Conservation (phyloP, 1,284 basidiomycete species). For the Rhodotorula sp. region DNA sequence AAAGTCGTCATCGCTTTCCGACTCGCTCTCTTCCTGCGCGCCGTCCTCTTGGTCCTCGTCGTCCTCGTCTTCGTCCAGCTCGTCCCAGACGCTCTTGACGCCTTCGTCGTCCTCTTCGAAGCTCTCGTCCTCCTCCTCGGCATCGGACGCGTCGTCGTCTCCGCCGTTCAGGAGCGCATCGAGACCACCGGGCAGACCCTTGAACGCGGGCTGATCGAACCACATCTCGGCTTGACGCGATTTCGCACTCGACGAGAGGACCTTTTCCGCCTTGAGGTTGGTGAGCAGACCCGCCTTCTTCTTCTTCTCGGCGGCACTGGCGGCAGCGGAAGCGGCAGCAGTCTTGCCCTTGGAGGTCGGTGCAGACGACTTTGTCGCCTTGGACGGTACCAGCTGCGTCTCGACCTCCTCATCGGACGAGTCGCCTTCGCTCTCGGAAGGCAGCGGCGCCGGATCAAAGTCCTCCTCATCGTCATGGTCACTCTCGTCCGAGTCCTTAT, state of each 20-base stretch:
- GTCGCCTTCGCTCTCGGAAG: conserved; percentile 41
- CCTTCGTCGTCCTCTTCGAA: conserved; percentile 42
- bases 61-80: conserved; percentile 42
- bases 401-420: conserved; percentile 60
- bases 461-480: conserved; percentile 44
- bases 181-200: conserved; percentile 60
- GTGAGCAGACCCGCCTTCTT: conserved; percentile 40
- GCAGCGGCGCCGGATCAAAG: conserved; percentile 46
- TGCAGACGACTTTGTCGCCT: conserved; percentile 45
- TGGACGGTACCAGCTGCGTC: conserved; percentile 55
- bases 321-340: conserved; percentile 20
- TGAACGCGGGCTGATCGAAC: conserved; percentile 95
- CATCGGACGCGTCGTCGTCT: conserved; percentile 44
- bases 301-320: conserved; percentile 32
- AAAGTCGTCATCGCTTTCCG: conserved; percentile 61
- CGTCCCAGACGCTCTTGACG: conserved; percentile 39
- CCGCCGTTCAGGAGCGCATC: conserved; percentile 55
- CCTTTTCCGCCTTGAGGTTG: conserved; percentile 28
- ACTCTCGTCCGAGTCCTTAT: conserved; percentile 45
- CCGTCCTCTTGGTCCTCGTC: conserved; percentile 37
- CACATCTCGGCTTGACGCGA: conserved; percentile 66
- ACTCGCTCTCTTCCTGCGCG: conserved; percentile 40
- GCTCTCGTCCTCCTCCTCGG: conserved; percentile 43
- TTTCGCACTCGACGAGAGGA: conserved; percentile 42
- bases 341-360: conserved; percentile 11